Evolutionary conservation across 768 basidiomycete species (phyloP).

Genomic region (Xerocomellus dryophilus): DNA sequence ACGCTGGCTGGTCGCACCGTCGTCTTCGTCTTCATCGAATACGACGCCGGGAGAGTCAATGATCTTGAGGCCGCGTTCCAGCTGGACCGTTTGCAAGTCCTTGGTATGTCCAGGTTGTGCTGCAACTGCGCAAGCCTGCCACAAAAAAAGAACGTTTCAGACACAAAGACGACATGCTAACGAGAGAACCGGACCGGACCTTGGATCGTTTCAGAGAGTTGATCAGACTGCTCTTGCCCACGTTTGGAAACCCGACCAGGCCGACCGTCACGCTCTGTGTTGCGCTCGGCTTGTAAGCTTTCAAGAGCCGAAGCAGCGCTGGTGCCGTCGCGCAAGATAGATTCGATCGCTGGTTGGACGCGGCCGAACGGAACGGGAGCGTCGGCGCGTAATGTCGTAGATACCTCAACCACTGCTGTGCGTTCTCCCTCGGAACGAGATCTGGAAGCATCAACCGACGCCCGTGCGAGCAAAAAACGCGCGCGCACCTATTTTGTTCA

Average conservation of each 20-base stretch:
- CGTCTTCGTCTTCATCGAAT: constrained; percentile 73
- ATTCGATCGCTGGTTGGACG: constrained; percentile 74
- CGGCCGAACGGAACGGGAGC: constrained; percentile 81
- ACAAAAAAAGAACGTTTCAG: not conserved
- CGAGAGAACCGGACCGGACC: constrained; percentile 37
- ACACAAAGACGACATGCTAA: not conserved
- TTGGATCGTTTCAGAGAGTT: constrained; percentile 88
- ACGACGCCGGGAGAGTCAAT: constrained; percentile 98
- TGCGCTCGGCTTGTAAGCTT: constrained; percentile 69
- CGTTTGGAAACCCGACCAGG: constrained; percentile 95
- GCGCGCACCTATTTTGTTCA: constrained; percentile 94
- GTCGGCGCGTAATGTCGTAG: constrained; percentile 92
- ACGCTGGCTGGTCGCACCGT: constrained; percentile 45
- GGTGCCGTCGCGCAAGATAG: constrained; percentile 78
- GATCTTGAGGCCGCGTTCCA: constrained; percentile 90
- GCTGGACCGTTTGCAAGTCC: constrained; percentile 83
- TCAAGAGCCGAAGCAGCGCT: constrained; percentile 74
- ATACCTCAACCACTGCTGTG: constrained; percentile 85
- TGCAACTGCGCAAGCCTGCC: constrained; percentile 86
- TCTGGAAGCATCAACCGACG: constrained; percentile 45
- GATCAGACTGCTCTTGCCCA: constrained; percentile 93
- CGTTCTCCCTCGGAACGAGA: constrained; percentile 83
- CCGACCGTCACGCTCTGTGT: constrained; percentile 78
- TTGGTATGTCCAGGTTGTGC: constrained; percentile 94
- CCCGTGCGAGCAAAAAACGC: not conserved